Percentiles rank a stretch among this genome's conserved stretches.
phyloP scores from a whole-genome alignment of 1,284 basidiomycete species.

The Trichosporon faecale region DNA sequence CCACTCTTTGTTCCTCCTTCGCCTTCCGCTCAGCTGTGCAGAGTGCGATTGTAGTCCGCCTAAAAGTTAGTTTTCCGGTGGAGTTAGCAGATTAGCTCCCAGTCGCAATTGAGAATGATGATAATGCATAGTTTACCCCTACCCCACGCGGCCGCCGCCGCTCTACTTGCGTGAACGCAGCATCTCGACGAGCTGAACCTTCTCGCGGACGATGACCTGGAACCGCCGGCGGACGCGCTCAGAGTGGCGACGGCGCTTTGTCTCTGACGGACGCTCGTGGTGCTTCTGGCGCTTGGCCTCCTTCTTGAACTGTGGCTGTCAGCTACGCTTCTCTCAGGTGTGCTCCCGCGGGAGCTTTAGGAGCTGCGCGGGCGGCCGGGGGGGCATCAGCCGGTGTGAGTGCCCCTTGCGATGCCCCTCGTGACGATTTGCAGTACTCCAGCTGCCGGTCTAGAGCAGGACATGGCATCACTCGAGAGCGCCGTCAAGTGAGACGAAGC shows the following conservation, averaged over 20 bases:
- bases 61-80: background rate
- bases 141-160: too few species aligned
- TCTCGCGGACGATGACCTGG: constrained; percentile 33
- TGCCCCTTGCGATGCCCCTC: too few species aligned
- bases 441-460: too few species aligned
- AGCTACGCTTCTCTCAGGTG: background rate
- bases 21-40: too few species aligned
- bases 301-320: constrained; percentile 16
- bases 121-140: constrained; percentile 10
- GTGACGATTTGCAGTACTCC: too few species aligned
- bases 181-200: constrained; percentile 22
- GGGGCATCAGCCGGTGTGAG: too few species aligned
- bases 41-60: too few species aligned
- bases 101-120: background rate
- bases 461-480: too few species aligned
- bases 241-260: constrained; percentile 33
- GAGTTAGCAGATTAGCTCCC: background rate
- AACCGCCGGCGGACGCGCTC: constrained; percentile 46
- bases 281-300: constrained; percentile 32
- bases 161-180: constrained; percentile 24
- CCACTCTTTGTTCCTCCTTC: background rate
- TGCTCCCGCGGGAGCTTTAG: too few species aligned
- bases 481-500: too few species aligned
- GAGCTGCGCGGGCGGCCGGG: too few species aligned
- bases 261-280: constrained; percentile 42